These are phyloP conservation scores for Plantago coronopus DNA, from an alignment of 305 asterid genomes.

Conservation along the genomic window DNA sequence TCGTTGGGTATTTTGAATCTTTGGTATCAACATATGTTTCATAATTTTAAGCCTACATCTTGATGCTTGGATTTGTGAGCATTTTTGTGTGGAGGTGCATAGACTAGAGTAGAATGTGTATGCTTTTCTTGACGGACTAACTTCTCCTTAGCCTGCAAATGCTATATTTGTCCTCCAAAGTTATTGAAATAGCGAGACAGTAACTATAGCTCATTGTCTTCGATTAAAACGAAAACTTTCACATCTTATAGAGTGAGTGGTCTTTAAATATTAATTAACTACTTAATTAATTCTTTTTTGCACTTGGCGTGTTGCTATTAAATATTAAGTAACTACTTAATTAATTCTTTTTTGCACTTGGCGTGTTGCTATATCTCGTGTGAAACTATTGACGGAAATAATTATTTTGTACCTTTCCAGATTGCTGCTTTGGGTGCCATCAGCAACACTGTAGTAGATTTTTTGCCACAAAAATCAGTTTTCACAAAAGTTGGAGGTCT, in stretches of 20 bases:
- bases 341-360: not conserved
- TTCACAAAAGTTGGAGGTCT: constrained; percentile 75
- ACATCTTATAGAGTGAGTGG: not conserved
- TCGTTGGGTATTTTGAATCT: no score
- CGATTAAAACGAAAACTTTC: no score
- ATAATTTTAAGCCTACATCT: no score
- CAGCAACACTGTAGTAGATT: constrained; percentile 75
- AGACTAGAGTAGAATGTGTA: not conserved
- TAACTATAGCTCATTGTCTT: not conserved
- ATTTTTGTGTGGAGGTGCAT: no score
- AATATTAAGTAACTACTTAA: not conserved
- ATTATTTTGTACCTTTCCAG: constrained; percentile 31
- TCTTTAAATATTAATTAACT: not conserved
- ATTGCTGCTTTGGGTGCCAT: constrained; percentile 82
- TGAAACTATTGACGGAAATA: constrained; percentile 14
- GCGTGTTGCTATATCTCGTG: constrained; percentile 6
- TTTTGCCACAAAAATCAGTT: constrained; percentile 49
- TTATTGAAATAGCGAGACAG: not conserved
- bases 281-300: not conserved
- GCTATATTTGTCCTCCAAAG: not conserved
- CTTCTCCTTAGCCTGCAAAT: not conserved
- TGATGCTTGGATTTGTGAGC: no score
- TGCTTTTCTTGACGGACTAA: not conserved
- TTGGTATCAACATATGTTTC: no score
- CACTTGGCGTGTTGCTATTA: not conserved